Base-by-base conservation (phyloP, 305 asterid species). In the Ajuga reptans region DNA sequence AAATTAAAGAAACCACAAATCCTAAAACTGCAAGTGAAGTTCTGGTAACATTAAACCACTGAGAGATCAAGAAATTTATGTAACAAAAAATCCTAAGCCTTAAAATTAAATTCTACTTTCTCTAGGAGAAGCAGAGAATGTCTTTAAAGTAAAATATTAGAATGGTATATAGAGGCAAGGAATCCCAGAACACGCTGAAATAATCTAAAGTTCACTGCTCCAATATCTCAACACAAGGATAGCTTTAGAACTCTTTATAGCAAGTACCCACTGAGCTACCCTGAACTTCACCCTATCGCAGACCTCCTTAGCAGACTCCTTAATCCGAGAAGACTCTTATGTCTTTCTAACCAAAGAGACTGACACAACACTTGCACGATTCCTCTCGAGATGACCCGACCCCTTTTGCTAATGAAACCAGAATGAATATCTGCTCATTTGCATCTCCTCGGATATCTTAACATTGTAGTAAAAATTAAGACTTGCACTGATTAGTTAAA, bases 21-120 rank as follows among this genome's bases (percentile, higher is more conserved):
- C 43, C 51, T 43, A n/a, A 68, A 45, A 68, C 17, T 54, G 57
- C 55, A 63, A 75, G 47, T 24, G 8, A 43, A 63, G 45, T 70
- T 27, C 2, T n/a, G 27, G 27, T 2, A 21, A 21, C 27, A 21
- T 2, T 31, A 3, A 31, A 31, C 0, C 36, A 31, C 36, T 3
- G 36, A 34, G 49, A 49, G 37, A 3, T 11, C 14, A 31, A 31
- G 41, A 3, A 64, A 14, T 8, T 27, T 45, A 4, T 0, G 1
- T 3, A 54, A 2, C 9, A 1, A 39, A 39, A 7, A 9, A 66
- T 36, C 71, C 10, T 5, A 24, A 6, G 12, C 14, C 73, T 68
- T 41, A 58, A 52, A 29, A 42, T 47, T 14, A 41, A 55, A 55
- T 27, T 61, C 65, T 53, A 12, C 12, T n/a, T 31, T 2, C 27